Conservation (phyloP, 805 yeast species). For the Schizosaccharomyces japonicus region DNA sequence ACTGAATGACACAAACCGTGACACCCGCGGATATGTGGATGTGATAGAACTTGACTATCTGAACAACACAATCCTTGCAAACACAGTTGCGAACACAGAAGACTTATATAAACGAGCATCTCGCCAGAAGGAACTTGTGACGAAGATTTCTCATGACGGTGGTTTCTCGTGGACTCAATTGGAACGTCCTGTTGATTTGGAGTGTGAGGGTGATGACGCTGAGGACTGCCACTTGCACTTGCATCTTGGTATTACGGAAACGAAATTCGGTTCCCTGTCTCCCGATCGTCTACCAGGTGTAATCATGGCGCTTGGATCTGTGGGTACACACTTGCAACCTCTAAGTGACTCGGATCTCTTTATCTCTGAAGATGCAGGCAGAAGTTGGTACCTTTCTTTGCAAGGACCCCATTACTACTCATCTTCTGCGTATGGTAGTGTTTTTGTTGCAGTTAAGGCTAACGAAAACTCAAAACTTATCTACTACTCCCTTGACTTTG, state of each 20-base stretch:
- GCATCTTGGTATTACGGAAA: conserved; percentile 13
- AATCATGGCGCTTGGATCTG: conserved; percentile 22
- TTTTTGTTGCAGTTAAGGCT: conserved; percentile 31
- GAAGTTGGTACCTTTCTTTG: conserved; percentile 37
- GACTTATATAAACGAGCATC: not conserved
- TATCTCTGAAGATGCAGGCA: conserved; percentile 55
- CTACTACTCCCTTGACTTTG: conserved; percentile 48
- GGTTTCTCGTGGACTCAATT: conserved; percentile 18
- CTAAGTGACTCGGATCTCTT: conserved; percentile 25
- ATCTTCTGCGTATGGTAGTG: conserved; percentile 59
- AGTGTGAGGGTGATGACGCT: not conserved
- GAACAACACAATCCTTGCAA: not conserved
- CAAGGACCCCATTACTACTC: conserved; percentile 30
- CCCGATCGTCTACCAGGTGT: conserved; percentile 24
- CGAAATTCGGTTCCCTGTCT: conserved; percentile 16
- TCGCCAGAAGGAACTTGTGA: not conserved
- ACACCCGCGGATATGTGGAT: not conserved
- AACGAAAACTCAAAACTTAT: conserved; percentile 18
- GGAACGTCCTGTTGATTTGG: conserved; percentile 11
- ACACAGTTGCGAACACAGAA: not conserved
- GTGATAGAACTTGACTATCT: not conserved
- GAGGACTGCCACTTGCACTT: not conserved
- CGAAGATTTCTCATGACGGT: conserved; percentile 18
- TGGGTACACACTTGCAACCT: conserved; percentile 13
- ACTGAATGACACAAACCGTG: not conserved